Base-by-base conservation (phyloP, 73 alveolate species). In the Effrenium voratum region DNA sequence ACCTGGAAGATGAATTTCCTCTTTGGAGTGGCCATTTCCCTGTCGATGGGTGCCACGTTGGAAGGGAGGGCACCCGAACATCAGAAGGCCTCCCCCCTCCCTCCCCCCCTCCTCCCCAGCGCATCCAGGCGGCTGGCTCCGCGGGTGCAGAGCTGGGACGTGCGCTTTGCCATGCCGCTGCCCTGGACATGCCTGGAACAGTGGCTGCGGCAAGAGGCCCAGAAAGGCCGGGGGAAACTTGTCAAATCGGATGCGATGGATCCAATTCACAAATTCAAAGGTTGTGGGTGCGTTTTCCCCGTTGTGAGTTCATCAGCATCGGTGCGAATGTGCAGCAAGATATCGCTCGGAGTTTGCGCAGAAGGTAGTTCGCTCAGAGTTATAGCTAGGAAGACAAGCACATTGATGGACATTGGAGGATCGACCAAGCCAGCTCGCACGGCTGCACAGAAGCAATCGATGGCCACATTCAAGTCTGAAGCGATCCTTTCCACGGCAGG, bases 71-170 rank as follows among this genome's bases (percentile, higher is more conserved):
- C 77, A 15, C 5, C 36, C 36, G 40, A 26, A 63, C 40, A 5
- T 26, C 10, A 24, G 22, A 5, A 63, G 12, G 8, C 26, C 26
- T 30, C 40, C 40, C 40, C 5, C 77, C 10, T 63, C 10, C n/a
- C 12, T 15, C 8, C 22, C 40, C n/a, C 34, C 81, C 6, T 5
- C 81, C 4, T 26, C 47, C 34, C 47, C 47, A 8, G 44, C 44
- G 49, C 28, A 5, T 36, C 32, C 60, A 81, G 92, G 92, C 92
- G 92, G 12, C 75, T 73, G 28, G 16, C 50, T 13, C 92, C 92
- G 5, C 92, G 92, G 16, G 46, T 72, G 50, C 52, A 82, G 73
- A 47, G 92, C 34, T 82, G 92, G 92, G 92, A 82, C n/a, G 38
- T 82, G 92, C 92, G 92, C 50, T 82, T 82, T 60, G 46, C 75